These are phyloP conservation scores for Globisporangium viniferum DNA, from an alignment of 352 stramenopile species.

Conservation along the genomic window DNA sequence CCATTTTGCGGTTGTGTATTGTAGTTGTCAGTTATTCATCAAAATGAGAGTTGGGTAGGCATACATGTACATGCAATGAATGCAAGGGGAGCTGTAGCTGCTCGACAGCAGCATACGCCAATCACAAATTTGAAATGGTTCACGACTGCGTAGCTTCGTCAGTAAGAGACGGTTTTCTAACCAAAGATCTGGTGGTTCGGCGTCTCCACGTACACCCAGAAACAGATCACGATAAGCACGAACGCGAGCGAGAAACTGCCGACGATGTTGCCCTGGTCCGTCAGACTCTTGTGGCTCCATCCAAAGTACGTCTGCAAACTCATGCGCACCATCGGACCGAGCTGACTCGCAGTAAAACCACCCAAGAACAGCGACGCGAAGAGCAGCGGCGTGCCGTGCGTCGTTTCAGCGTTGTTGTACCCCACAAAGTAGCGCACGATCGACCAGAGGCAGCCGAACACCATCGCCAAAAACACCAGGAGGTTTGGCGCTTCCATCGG, in stretches of 20 bases:
- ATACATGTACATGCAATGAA: neutral
- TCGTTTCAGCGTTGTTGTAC: constrained; percentile 69
- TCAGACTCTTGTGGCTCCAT: constrained; percentile 77
- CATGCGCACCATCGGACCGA: constrained; percentile 72
- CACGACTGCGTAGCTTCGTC: constrained; percentile 29
- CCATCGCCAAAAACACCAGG: constrained; percentile 60
- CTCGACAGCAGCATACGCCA: constrained; percentile 29
- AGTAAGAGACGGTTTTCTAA: constrained; percentile 15
- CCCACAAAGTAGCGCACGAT: constrained; percentile 64
- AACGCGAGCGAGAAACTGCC: constrained; percentile 65
- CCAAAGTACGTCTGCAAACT: constrained; percentile 72
- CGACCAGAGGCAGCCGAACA: constrained; percentile 63
- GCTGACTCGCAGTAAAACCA: constrained; percentile 51
- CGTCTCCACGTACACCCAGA: constrained; percentile 81
- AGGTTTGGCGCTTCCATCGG: constrained; percentile 69
- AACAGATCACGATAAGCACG: constrained; percentile 61
- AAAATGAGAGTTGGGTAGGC: constrained; percentile 4
- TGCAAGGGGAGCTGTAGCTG: neutral
- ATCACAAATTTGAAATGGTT: constrained; percentile 21
- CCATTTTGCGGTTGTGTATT: neutral
- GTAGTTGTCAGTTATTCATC: neutral
- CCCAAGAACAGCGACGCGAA: constrained; percentile 66
- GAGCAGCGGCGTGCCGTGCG: constrained; percentile 56
- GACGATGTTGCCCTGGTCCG: constrained; percentile 74
- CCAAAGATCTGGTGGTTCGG: constrained; percentile 47